phyloP scores from a whole-genome alignment of 2,329 filamentous ascomycete species.

The Apiospora arundinis region DNA sequence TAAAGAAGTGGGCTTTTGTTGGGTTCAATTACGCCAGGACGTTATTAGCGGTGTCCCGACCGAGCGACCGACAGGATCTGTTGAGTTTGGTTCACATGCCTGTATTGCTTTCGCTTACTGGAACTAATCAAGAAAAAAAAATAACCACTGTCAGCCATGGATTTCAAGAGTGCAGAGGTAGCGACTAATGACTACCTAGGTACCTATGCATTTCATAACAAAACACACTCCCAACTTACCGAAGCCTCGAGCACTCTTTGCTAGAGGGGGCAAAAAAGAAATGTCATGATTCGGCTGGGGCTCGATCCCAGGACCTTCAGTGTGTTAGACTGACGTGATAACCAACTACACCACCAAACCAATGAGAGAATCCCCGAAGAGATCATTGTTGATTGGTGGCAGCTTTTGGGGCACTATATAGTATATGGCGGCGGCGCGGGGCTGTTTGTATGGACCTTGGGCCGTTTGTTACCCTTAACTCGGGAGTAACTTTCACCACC shows the following conservation, averaged over 20 bases:
- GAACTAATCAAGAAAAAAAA: background rate
- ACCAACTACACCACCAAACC: slow-evolving; percentile 47
- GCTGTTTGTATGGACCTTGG: too few relatives aligned
- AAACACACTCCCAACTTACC: too few relatives aligned
- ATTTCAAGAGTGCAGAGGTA: too few relatives aligned
- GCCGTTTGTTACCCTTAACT: too few relatives aligned
- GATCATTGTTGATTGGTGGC: too few relatives aligned
- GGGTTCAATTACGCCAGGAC: background rate
- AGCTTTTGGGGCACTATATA: too few relatives aligned
- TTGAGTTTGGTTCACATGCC: background rate
- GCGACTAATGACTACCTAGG: too few relatives aligned
- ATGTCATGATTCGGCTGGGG: slow-evolving; percentile 26
- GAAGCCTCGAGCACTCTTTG: too few relatives aligned
- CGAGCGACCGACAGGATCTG: background rate
- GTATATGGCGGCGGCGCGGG: too few relatives aligned
- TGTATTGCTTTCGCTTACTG: background rate
- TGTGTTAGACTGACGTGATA: slow-evolving; percentile 57
- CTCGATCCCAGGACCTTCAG: slow-evolving; percentile 46
- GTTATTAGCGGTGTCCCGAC: background rate
- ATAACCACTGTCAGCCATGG: background rate
- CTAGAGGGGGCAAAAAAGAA: background rate
- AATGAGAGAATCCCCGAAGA: background rate
- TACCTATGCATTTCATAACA: too few relatives aligned
- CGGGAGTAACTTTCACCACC: too few relatives aligned
- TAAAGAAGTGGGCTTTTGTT: background rate